These are phyloP conservation scores for Leccinum subgranulosum DNA, from an alignment of 768 basidiomycete species.

Conservation along the genomic window DNA sequence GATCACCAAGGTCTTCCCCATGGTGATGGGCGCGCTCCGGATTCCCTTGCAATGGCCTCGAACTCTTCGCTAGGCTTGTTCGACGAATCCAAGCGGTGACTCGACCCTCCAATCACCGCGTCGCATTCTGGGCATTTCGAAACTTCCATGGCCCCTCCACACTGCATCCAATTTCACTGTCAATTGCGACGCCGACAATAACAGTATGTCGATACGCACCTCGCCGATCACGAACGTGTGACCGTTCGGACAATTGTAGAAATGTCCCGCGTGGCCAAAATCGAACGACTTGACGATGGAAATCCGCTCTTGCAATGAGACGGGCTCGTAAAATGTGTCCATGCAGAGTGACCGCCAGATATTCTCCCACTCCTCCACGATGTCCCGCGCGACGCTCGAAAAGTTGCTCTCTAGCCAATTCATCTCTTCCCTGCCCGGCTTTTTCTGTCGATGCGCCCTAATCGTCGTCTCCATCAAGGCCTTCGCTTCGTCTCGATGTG, in stretches of 20 bases:
- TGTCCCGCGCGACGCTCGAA: conserved; percentile 29
- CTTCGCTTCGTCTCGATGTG: conserved; percentile 7
- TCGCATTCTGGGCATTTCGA: conserved; percentile 57
- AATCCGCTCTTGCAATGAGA: conserved; percentile 53
- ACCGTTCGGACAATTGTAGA: conserved; percentile 54
- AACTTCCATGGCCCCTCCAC: conserved; percentile 52
- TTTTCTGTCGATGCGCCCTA: conserved; percentile 23
- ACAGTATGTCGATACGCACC: conserved; percentile 27
- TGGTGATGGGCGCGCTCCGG: conserved; percentile 27
- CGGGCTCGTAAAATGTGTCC: conserved; percentile 48
- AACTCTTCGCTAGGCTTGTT: conserved; percentile 49
- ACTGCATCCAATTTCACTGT: conserved; percentile 36
- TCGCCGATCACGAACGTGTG: conserved; percentile 60
- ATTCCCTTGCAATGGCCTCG: conserved; percentile 38
- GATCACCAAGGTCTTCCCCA: conserved; percentile 27
- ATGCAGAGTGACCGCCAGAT: conserved; percentile 37
- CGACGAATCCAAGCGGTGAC: conserved; percentile 38
- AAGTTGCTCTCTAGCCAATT: conserved; percentile 48
- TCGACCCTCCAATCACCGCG: conserved; percentile 47
- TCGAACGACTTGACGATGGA: conserved; percentile 47
- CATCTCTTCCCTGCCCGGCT: conserved; percentile 15
- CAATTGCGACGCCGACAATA: not conserved
- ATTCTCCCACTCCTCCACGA: conserved; percentile 46
- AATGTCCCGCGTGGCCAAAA: conserved; percentile 51
- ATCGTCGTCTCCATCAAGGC: conserved; percentile 4